phyloP scores from a whole-genome alignment of 169 alveolate species.

The Plasmodium relictum region DNA sequence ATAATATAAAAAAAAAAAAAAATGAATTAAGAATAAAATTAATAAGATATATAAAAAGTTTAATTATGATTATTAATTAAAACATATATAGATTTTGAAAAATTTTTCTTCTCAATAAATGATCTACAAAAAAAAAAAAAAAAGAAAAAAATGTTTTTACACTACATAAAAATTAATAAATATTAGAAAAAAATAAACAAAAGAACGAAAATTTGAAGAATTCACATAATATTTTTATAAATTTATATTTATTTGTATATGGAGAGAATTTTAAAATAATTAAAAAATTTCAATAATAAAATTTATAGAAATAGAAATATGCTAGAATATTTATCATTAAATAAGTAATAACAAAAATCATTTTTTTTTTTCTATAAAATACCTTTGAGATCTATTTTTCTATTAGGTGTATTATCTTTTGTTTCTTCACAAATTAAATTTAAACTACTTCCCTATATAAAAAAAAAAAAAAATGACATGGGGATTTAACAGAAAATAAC shows the following conservation, averaged over 20 bases:
- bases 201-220: no score
- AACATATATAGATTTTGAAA: conserved; percentile 43
- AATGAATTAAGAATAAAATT: conserved; percentile 1
- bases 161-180: no score
- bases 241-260: no score
- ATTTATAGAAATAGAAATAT: no score
- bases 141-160: conserved; percentile 7
- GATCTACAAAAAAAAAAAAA: conserved; percentile 37
- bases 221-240: no score
- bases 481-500: not conserved
- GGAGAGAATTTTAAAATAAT: not conserved
- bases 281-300: not conserved
- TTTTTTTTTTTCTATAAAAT: not conserved
- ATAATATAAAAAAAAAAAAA: conserved; percentile 4
- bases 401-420: conserved; percentile 45
- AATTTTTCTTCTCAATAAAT: conserved; percentile 51
- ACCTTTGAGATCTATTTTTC: conserved; percentile 75
- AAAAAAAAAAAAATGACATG: not conserved
- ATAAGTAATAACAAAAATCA: not conserved
- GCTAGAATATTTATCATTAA: not conserved
- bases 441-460: conserved; percentile 45
- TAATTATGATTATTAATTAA: not conserved
- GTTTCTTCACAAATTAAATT: conserved; percentile 59
- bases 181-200: no score
- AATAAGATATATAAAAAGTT: not conserved